These are phyloP conservation scores for Geosmithia putterillii DNA, from an alignment of 2,329 filamentous ascomycete genomes.

Conservation along the genomic window DNA sequence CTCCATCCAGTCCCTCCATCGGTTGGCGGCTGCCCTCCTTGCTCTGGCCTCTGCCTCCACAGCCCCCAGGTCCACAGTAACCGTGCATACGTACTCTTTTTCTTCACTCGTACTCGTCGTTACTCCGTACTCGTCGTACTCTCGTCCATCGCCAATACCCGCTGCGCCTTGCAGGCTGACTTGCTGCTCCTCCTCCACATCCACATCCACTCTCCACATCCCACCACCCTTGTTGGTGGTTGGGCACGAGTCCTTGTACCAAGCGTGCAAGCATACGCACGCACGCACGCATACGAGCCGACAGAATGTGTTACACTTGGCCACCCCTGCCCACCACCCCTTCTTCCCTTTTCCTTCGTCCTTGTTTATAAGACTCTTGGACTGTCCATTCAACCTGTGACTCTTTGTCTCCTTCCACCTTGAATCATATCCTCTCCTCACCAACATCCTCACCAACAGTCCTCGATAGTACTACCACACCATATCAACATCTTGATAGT, in stretches of 20 bases:
- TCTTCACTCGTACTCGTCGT: too few relatives aligned
- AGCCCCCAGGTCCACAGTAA: too few relatives aligned
- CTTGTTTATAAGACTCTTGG: not conserved
- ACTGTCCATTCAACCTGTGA: not conserved
- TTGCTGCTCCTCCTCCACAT: not conserved
- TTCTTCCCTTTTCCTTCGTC: not conserved
- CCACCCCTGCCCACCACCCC: not conserved
- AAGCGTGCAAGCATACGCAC: too few relatives aligned
- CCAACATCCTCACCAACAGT: not conserved
- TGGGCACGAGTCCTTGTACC: not conserved
- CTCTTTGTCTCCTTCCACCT: not conserved
- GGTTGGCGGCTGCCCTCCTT: too few relatives aligned
- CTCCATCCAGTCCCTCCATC: too few relatives aligned
- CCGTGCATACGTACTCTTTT: too few relatives aligned
- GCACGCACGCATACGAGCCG: not conserved
- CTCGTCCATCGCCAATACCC: too few relatives aligned
- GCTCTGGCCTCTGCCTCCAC: too few relatives aligned
- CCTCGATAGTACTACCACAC: too few relatives aligned
- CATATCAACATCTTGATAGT: slow-evolving; percentile 2
- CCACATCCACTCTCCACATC: not conserved
- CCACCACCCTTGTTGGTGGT: not conserved
- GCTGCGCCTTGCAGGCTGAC: not conserved
- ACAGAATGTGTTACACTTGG: not conserved
- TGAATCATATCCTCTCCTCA: not conserved
- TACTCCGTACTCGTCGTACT: not conserved